Conservation (phyloP, 257 asterid species). For the Lantana camara region DNA sequence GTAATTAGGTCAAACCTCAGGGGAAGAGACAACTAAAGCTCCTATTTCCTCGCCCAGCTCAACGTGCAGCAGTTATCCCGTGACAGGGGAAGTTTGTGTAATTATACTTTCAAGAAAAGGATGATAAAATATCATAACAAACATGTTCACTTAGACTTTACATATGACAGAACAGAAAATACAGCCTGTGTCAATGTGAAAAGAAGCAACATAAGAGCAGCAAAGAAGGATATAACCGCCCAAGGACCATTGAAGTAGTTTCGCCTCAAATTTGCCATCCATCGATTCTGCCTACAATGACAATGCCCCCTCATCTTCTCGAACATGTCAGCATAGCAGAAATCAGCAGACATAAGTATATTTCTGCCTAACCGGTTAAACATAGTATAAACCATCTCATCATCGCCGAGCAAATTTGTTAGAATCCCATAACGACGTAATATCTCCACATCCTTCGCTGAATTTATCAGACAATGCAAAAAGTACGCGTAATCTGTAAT, state of each 20-base stretch:
- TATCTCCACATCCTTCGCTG: constrained; percentile 32
- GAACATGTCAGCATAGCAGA: constrained; percentile 30
- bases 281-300: constrained; percentile 19
- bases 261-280: constrained; percentile 42
- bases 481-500: too few species aligned
- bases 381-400: constrained; percentile 31
- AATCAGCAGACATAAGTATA: constrained; percentile 12
- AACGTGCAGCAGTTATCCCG: too few species aligned
- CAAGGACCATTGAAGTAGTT: constrained; percentile 41
- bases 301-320: constrained; percentile 23
- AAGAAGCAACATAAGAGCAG: constrained; percentile 22
- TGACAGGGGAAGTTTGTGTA: too few species aligned
- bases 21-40: too few species aligned
- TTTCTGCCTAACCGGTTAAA: constrained; percentile 38
- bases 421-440: constrained; percentile 25
- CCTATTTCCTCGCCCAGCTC: too few species aligned
- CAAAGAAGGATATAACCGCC: constrained; percentile 16
- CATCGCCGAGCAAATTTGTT: constrained; percentile 41
- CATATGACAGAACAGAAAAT: constrained; percentile 29
- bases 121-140: background rate
- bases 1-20: too few species aligned
- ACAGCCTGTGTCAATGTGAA: constrained; percentile 29
- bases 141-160: background rate
- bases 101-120: too few species aligned
- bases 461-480: constrained; percentile 33